Base-by-base conservation (phyloP, 371 early-diverging fungal genomes). In the Lichtheimia ornata region DNA sequence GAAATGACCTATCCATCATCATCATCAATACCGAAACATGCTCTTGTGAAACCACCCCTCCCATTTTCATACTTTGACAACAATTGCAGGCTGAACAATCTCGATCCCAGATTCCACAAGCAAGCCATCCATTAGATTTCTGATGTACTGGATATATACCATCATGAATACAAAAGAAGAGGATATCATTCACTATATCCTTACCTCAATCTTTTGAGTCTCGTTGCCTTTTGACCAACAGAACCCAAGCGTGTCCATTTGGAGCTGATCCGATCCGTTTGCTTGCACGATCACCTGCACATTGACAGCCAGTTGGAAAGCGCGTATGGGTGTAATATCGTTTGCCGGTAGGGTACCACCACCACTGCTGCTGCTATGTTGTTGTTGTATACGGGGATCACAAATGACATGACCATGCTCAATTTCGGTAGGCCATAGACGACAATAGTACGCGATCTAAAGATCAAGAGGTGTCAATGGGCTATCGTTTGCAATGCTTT, bases 401-500 rank as follows among this genome's bases (percentile, higher is more conserved):
- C 55, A 18, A 27, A 64, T 14, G 9, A 69, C 44, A 2, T 62
- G 65, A 45, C 69, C 56, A 4, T 53, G 42, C 0, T 65, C 53
- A 3, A 64, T 58, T 17, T 65, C 22, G 6, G 72, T 50, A 17
- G 79, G 79, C 71, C 71, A 73, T 14, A 73, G 20, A 27, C 68
- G 49, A 53, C 73, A 71, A 62, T 65, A 73, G 42, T 71, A 72
- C 47, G 40, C 49, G 61, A 61, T 45, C 28, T 49, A 55, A 55
- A 35, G 30, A 25, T 15, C 28, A 51, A 18, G 30, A 22, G 30
- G 14, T 15, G 7, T 28, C 3, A 24, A 20, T 28, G 17, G 22
- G 50, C 17, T 56, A 30, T 43, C 7, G 22, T 42, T 58, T 28
- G 3, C 12, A 4, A 47, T 47, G 47, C 17, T 55, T 56, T 5